Base-by-base conservation (phyloP, 345 rosid genomes). In the Sonneratia caseolaris region DNA sequence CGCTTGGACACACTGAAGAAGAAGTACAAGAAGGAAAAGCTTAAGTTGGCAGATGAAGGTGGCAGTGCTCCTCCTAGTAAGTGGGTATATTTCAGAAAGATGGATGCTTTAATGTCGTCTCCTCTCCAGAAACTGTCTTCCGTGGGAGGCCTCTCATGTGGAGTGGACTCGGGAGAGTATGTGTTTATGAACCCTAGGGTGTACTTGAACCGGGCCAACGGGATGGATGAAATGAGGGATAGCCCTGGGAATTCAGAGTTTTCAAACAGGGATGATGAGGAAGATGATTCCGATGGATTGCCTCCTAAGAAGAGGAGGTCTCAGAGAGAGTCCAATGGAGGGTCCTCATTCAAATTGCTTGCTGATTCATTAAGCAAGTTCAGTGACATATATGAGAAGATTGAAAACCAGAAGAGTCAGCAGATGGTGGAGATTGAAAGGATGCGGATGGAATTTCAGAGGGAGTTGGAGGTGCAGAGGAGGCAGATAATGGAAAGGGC, bases 381-480 rank as follows among this genome's bases (percentile, higher is more conserved):
- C 66, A 86, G 93, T 61, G 86, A 89, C 69, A 80, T 92, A 72
- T 96, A 91, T 71, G 98, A 96, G 87, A 96, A 89, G 89, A 87
- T 89, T 56, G 99, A 96, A 85, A 89, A 51, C 72, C 86, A 80
- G 77, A 88, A 87, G 78, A 84, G 90, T 76, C 87, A 86, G 81
- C 98, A 96, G 74, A 91, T 96, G 91, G 71, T 81, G 78, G 98
- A 88, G 72, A 76, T 96, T 69, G 98, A 96, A 87, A 91, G 86
- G 86, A 88, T 96, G 96, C 87, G 98, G 77, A 87, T 85, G 89
- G 96, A 91, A 73, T 91, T 96, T 76, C 93, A 87, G 61, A 85
- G 80, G 79, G 99, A 96, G 66, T 76, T 96, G 83, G 99, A 96
- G 81, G 73, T 84, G 86, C 97, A 92, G 77, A 91, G 87, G 87